Conservation (phyloP, 129 eudicot species). For the Smallanthus sonchifolius region DNA sequence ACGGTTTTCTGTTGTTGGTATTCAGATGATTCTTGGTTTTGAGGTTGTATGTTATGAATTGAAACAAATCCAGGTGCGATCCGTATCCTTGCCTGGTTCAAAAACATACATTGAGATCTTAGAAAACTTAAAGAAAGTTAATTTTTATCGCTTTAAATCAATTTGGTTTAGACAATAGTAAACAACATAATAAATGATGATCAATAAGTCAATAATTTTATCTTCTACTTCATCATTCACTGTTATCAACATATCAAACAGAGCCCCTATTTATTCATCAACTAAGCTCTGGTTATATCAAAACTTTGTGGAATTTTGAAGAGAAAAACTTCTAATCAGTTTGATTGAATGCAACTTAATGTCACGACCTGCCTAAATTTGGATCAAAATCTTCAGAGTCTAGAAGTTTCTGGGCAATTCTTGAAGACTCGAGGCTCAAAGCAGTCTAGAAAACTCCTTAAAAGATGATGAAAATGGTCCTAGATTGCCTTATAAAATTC, state of each 20-base stretch:
- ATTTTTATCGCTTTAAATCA: background rate
- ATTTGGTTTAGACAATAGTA: background rate
- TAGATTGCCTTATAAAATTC: background rate
- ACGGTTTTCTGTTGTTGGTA: constrained; percentile 33
- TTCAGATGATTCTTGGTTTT: constrained; percentile 20
- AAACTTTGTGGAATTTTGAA: background rate
- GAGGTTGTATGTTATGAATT: constrained; percentile 25
- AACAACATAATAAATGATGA: background rate
- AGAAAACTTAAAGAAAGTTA: background rate
- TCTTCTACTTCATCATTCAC: background rate
- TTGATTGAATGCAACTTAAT: background rate
- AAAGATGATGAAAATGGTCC: background rate
- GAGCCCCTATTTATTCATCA: background rate
- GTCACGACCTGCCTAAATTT: background rate
- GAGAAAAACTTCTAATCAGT: background rate
- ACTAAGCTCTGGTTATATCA: background rate
- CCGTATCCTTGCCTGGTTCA: constrained; percentile 82
- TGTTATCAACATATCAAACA: background rate
- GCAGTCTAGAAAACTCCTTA: background rate
- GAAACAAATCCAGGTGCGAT: constrained; percentile 63
- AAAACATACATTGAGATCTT: background rate
- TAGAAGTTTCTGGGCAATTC: background rate
- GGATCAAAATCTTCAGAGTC: background rate
- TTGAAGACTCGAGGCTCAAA: background rate
- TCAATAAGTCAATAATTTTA: too few relatives aligned